Conservation (phyloP, 2,329 filamentous ascomycete species). For the Fusarium bulbicola region DNA sequence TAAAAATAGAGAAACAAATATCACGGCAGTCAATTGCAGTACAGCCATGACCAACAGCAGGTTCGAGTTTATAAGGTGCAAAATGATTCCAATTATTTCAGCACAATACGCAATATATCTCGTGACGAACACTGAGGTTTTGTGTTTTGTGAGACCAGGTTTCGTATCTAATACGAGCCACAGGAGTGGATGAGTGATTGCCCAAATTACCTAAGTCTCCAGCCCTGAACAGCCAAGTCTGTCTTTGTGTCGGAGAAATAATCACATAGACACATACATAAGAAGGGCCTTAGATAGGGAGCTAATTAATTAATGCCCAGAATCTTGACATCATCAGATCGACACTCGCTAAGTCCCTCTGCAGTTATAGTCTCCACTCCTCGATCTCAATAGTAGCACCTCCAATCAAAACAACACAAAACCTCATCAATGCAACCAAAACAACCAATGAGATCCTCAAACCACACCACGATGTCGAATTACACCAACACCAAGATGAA, state of each 20-base stretch:
- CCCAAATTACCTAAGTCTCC: too few species aligned
- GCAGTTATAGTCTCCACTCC: background rate
- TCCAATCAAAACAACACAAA: slow-evolving; percentile 6
- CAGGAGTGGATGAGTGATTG: too few species aligned
- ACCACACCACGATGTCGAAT: slow-evolving; percentile 10
- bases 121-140: fast-evolving
- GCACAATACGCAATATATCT: fast-evolving
- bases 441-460: slow-evolving; percentile 14
- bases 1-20: background rate
- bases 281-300: background rate
- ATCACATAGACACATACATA: too few species aligned
- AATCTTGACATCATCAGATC: background rate
- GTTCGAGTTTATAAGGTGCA: fast-evolving
- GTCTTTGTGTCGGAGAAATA: too few species aligned
- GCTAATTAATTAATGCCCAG: background rate
- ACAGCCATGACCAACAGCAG: too few species aligned
- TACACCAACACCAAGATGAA: background rate
- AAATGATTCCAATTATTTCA: fast-evolving
- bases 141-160: too few species aligned
- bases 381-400: background rate
- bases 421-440: background rate
- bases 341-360: background rate
- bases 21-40: too few species aligned
- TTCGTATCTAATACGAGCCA: too few species aligned
- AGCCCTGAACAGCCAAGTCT: too few species aligned